phyloP scores from a whole-genome alignment of 306 rosid genomes.

The Glycyrrhiza uralensis region DNA sequence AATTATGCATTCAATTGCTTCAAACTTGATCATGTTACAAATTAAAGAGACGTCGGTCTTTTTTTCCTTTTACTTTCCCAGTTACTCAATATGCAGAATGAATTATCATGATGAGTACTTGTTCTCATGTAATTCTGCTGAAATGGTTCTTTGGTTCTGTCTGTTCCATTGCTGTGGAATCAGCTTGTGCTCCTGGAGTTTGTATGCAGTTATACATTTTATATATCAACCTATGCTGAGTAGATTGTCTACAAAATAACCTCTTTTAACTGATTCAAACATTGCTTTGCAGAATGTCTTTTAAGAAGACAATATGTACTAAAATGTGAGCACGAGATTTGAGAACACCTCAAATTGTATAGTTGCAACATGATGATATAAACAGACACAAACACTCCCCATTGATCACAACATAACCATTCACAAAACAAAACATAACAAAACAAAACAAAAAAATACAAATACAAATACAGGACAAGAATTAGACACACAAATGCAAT shows the following conservation, averaged over 20 bases:
- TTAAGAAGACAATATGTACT: neutral
- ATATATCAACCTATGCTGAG: neutral
- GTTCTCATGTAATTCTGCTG: neutral
- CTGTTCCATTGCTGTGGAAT: neutral
- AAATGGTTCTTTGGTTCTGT: constrained; percentile 7
- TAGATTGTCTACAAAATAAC: neutral
- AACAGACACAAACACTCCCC: constrained; percentile 25
- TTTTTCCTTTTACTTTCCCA: constrained; percentile 7
- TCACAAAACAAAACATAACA: constrained; percentile 48
- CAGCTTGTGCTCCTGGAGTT: neutral
- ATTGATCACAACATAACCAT: constrained; percentile 40
- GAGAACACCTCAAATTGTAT: constrained; percentile 29
- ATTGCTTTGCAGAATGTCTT: neutral
- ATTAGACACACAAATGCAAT: constrained; percentile 40
- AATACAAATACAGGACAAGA: constrained; percentile 27
- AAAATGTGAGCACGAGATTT: constrained; percentile 11
- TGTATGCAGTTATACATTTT: neutral
- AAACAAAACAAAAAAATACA: constrained; percentile 42
- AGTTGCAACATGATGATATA: constrained; percentile 20
- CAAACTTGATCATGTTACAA: neutral
- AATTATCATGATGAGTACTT: neutral
- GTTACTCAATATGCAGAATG: constrained; percentile 1
- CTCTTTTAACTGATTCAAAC: constrained; percentile 4
- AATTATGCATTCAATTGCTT: constrained; percentile 10
- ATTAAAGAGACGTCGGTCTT: constrained; percentile 3